Evolutionary conservation across 2,329 filamentous ascomycete species (phyloP), one percentile per base, ranked within the genome.

Genomic region (Aspergillus pseudonomiae): DNA sequence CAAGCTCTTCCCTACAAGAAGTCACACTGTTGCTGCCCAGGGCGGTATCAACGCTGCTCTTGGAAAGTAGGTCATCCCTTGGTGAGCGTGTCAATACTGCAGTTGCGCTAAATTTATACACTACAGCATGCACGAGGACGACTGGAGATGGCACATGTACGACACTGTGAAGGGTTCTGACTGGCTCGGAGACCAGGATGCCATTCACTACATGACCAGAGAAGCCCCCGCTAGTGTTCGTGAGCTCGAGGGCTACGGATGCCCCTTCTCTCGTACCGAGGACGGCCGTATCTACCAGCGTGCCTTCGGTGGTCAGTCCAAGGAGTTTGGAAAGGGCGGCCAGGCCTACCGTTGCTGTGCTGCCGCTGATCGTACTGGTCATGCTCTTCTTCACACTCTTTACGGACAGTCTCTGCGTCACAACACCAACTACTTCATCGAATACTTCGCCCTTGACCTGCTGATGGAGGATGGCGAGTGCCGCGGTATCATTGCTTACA

Each of bases 121-220:
- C 30, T 62, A 68, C 63, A 97, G 96, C 84, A 97, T 97, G 94
- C 93, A 97, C 86, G 88, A 94, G 84, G 94, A 97, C 76, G 93
- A 97, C 83, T 97, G 94, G 94, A 89, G 93, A 85, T 97, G 94
- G 94, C 94, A 97, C 83, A 97, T 97, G 94, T 97, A 97, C 85
- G 94, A 97, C 80, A 97, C 94, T 50, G 94, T 97, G 78, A 97
- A 97, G 86, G 94, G 94, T 70, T 96, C 92, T 70, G 94, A 97
- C 85, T 97, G 94, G 94, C 88, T 97, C 58, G 94, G 94, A 80
- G 94, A 97, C 81, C 94, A 97, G 82, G 94, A 97, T 78, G 94
- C 94, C 69, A 97, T 97, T 77, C 94, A 97, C 83, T 97, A 97
- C 85, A 97, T 97, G 94, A 97, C 94, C 74, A 88, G 93, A 75